Evolutionary conservation across 1,139 yeast genomes (phyloP).

Genomic region (Kurtzmaniella quercitrusa): DNA sequence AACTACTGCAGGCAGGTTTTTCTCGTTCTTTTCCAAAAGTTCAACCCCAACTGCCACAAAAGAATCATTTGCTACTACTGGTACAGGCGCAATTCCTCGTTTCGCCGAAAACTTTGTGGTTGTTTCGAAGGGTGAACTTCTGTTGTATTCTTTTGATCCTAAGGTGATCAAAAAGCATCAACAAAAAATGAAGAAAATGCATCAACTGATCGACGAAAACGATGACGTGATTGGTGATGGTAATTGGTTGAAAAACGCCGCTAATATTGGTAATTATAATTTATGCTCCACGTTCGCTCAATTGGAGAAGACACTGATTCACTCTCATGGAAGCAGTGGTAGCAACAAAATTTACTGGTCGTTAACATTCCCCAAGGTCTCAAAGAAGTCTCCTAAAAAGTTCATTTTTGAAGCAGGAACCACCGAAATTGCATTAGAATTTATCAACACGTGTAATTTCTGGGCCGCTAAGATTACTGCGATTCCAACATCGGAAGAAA

Average conservation of each 20-base stretch:
- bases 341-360: constrained; percentile 26
- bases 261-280: constrained; percentile 44
- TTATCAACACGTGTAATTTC: constrained; percentile 75
- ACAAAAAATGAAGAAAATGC: constrained; percentile 27
- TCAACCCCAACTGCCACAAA: constrained; percentile 9
- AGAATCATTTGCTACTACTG: constrained; percentile 11
- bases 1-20: constrained; percentile 18
- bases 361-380: constrained; percentile 36
- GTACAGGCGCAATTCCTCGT: constrained; percentile 23
- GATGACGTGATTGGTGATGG: constrained; percentile 54
- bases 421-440: constrained; percentile 63
- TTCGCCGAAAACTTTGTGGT: constrained; percentile 52
- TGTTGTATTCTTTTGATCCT: constrained; percentile 50
- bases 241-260: constrained; percentile 59
- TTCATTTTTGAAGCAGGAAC: constrained; percentile 60
- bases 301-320: constrained; percentile 21
- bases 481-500: constrained; percentile 59
- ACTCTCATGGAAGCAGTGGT: constrained; percentile 6
- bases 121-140: constrained; percentile 55
- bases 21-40: constrained; percentile 21
- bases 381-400: constrained; percentile 32
- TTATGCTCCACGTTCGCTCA: constrained; percentile 49
- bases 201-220: constrained; percentile 18
- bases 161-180: constrained; percentile 41
- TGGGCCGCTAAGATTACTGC: constrained; percentile 88